Base-by-base conservation (phyloP, 1,284 basidiomycete genomes). In the Trichosporon coremiiforme region DNA sequence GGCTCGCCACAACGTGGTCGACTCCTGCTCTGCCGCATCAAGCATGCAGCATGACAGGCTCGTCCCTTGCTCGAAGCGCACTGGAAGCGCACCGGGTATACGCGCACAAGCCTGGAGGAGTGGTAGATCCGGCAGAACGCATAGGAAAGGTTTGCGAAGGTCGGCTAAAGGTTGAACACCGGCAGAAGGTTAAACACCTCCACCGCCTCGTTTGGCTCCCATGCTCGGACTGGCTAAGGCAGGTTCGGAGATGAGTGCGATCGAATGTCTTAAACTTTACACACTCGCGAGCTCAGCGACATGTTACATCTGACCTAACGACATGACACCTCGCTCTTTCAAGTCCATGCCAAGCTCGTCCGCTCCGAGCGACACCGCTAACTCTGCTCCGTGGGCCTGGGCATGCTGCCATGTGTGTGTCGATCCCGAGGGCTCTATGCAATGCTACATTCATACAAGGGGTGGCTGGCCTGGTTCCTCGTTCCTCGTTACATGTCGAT, bases 391-490 rank as follows among this genome's bases (percentile, higher is more conserved):
- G 36, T 38, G 8, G 36, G 36, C 12, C 4, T 45, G 47, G 47
- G 20, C 9, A 22, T 22, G 47, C 15, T 33, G 31, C n/a, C 31
- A 60, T 33, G 15, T n/a, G 17, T 15, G 3, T 3, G 2, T 4
- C 15, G 13, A 12, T 45, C 41, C 15, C 41, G 17, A 17, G 41
- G 41, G 10, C n/a, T n/a, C n/a, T n/a, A 17, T 45, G 41, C 41
- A 53, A 22, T 17, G 47, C 20, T 53, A 22, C 47, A 53, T 53
- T n/a, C 8, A n/a, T 22, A 4, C 47, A 22, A 20, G n/a, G 6
- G 47, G 47, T 53, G 47, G n/a, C 47, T 53, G 47, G 20, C 47
- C 57, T 60, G 29, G 57, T 60, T n/a, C 57, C 57, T 60, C n/a
- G 57, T 60, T n/a, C 57, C 57, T 60, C 57, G 57, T 33, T 31